phyloP scores from a whole-genome alignment of 1,139 yeast genomes.

The Yamadazyma kanchanaburiensis region DNA sequence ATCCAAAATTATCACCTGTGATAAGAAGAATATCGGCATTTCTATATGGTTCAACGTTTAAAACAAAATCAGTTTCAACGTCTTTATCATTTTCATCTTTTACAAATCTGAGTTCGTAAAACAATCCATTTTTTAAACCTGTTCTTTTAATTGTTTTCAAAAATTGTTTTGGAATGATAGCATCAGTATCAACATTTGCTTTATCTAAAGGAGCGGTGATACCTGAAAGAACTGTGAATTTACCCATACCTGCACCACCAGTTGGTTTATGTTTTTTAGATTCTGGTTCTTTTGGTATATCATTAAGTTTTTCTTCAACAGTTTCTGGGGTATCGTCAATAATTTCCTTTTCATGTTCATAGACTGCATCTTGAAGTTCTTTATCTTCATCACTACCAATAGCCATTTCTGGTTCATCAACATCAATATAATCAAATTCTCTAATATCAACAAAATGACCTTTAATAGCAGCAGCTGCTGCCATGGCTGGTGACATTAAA shows the following conservation, averaged over 20 bases:
- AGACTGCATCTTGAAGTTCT: constrained; percentile 64
- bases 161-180: constrained; percentile 97
- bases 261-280: constrained; percentile 24
- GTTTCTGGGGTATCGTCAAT: constrained; percentile 31
- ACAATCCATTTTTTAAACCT: constrained; percentile 82
- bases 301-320: constrained; percentile 50
- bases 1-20: constrained; percentile 96
- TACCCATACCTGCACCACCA: constrained; percentile 54
- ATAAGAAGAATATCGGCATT: constrained; percentile 80
- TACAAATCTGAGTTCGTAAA: constrained; percentile 81
- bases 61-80: constrained; percentile 80
- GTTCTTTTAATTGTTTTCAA: constrained; percentile 96
- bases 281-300: constrained; percentile 51
- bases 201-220: constrained; percentile 91
- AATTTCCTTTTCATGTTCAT: constrained; percentile 66
- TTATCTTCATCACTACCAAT: constrained; percentile 56
- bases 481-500: constrained; percentile 98
- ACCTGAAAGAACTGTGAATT: constrained; percentile 73
- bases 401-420: constrained; percentile 59
- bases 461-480: constrained; percentile 94
- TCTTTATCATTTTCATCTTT: constrained; percentile 71
- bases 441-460: constrained; percentile 93
- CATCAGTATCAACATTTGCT: constrained; percentile 97
- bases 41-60: constrained; percentile 81
- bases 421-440: constrained; percentile 61